Evolutionary conservation across 1,284 basidiomycete species (phyloP).

Genomic region (Gomphus sp.): DNA sequence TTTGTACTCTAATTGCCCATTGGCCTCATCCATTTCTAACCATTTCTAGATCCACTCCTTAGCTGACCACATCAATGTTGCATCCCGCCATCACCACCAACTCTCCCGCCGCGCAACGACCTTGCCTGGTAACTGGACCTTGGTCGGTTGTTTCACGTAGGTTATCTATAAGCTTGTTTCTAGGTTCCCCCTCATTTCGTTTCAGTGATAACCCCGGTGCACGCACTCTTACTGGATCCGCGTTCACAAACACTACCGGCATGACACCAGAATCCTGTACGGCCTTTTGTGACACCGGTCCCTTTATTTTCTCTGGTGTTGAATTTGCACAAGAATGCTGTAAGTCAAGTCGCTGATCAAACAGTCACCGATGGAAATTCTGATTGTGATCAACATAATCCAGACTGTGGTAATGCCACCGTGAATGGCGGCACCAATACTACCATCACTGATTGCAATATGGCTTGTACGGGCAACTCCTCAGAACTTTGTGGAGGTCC

Average conservation of each 20-base stretch:
- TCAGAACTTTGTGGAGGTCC: slow-evolving; percentile 51
- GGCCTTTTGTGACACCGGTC: slow-evolving; percentile 40
- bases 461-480: slow-evolving; percentile 51
- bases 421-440: slow-evolving; percentile 36
- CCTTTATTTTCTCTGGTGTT: slow-evolving; percentile 52
- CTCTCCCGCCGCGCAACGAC: neutral
- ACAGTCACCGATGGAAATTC: neutral
- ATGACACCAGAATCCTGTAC: slow-evolving; percentile 64
- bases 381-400: neutral
- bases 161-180: slow-evolving; percentile 16
- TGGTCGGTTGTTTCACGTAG: slow-evolving; percentile 56
- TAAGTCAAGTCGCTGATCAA: slow-evolving; percentile 18
- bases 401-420: slow-evolving; percentile 56
- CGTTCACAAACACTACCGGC: slow-evolving; percentile 32
- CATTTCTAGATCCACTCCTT: neutral
- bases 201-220: slow-evolving; percentile 41
- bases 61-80: neutral
- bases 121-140: slow-evolving; percentile 32
- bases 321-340: slow-evolving; percentile 54
- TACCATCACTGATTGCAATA: slow-evolving; percentile 46
- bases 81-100: neutral
- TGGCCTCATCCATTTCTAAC: neutral
- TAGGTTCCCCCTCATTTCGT: slow-evolving; percentile 3
- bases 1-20: neutral
- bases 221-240: slow-evolving; percentile 42